phyloP scores from a whole-genome alignment of 83 land plant genomes.

The Picea abies region DNA sequence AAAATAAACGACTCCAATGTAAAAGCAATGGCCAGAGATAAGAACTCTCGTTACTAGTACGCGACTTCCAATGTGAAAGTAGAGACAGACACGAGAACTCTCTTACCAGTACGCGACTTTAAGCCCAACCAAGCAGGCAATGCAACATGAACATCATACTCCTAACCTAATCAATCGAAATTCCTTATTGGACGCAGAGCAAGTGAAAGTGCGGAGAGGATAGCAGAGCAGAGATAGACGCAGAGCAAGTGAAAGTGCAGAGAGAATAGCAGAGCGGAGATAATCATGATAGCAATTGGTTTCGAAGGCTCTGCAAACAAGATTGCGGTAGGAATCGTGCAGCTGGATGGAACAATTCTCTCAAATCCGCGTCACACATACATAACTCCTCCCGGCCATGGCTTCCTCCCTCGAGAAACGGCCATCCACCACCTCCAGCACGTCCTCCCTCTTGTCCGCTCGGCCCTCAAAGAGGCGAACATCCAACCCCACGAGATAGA shows the following conservation, averaged over 20 bases:
- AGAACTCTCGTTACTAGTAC: no score
- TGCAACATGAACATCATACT: no score
- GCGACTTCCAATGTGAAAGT: no score
- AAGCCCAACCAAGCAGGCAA: no score
- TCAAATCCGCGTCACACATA: conserved; percentile 97
- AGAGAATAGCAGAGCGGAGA: conserved; percentile 1
- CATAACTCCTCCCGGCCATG: conserved; percentile 98
- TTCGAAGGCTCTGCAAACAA: conserved; percentile 98
- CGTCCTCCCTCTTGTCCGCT: conserved; percentile 67
- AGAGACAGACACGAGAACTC: no score
- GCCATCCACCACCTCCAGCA: conserved; percentile 94
- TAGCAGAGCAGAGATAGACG: not conserved
- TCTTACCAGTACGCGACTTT: no score
- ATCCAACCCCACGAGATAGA: conserved; percentile 64
- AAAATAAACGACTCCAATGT: no score
- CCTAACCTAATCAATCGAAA: no score
- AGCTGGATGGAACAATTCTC: conserved; percentile 76
- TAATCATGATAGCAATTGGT: conserved; percentile 71
- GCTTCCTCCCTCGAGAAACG: conserved; percentile 96
- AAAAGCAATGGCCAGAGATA: no score
- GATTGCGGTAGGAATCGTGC: conserved; percentile 88
- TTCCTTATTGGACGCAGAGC: no score
- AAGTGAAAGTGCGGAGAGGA: not conserved
- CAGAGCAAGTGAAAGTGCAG: no score
- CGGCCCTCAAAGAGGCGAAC: conserved; percentile 55